Evolutionary conservation across 495 filamentous ascomycete species (phyloP), one percentile per base, ranked within the genome.

Genomic region (Hapsidospora chrysogenum): DNA sequence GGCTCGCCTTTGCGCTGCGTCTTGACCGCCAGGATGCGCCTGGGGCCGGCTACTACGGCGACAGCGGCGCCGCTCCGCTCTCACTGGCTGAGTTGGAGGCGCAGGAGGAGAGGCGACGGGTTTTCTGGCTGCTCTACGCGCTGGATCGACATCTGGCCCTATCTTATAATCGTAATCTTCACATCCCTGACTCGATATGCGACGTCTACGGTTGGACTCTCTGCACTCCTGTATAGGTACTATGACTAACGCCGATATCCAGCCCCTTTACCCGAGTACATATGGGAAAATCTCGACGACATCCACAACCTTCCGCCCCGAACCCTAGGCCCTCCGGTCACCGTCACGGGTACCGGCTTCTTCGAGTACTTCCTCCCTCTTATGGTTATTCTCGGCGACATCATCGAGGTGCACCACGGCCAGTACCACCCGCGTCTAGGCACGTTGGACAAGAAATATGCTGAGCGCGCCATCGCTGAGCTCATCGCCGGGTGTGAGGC

Each of bases 311-410:
- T 58, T 2, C 53, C 51, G 2, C 33, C 42, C 2, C 41, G 51
- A 9, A 33, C 38, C 3, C 34, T 46, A 22, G 57, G 50, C 13
- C 56, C 48, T 23, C 42, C 42, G 17, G 49, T 43, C 0, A 50
- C 37, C 3, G 46, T 56, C 11, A 44, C 47, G 3, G 55, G 55
- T 11, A 37, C 40, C 44, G 74, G 77, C 50, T 72, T 81, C 51
- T 84, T 84, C 45, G 77, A 77, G 31, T 83, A 76, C 49, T 85
- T 85, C 56, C 51, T 80, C 37, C 79, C 79, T 16, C 53, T 85
- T 35, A 85, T 85, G 79, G 74, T 76, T 5, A 81, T 85, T 27
- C 64, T 85, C 1, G 79, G 79, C 25, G 76, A 76, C 45, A 77
- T 82, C 25, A 76, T 83, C 46, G 78, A 85, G 45, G 52, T 85